Evolutionary conservation across 306 rosid species (phyloP), one percentile per base, ranked within the genome.

Genomic region (Lotus japonicus): DNA sequence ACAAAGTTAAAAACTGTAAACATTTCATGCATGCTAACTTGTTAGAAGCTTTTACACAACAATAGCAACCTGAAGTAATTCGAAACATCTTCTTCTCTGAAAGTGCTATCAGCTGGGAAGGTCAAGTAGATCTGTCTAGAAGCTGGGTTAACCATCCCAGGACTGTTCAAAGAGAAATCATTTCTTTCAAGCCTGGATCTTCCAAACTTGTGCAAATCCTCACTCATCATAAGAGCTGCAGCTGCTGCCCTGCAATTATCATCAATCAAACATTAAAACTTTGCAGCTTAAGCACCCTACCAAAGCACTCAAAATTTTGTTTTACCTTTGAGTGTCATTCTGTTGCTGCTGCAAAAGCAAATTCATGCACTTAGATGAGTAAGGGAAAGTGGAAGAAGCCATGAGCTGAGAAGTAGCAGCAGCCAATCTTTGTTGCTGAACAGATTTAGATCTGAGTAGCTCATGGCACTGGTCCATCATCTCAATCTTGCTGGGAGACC

Each of bases 91-190:
- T 94, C 96, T 81, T 94, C 98, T 67, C 92, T 86, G 72, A 94
- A 94, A 69, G 98, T 94, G 70, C 98, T 94, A 38, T 94, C 97
- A 0, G 98, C 98, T 2, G 98, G 98, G 63, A 94, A 94, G 8
- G 98, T 94, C 90, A 94, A 81, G 84, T 64, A 64, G 46, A 94
- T 94, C 95, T 94, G 98, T 79, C 98, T 84, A 0, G 98, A 90
- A 33, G 98, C 96, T 0, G 98, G 98, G 66, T 82, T 94, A 45
- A 88, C 84, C 77, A 87, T 84, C n/a, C 88, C 97, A 18, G 80
- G 77, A 17, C 87, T 84, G 66, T 81, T 87, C 72, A 86, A 18
- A 12, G 94, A 54, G 65, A 90, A 88, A 11, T 92, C 98, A 64
- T 54, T 79, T 53, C 96, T 85, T 54, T 89, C 97, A 0, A 87